These are phyloP conservation scores for Sophora flavescens DNA, from an alignment of 306 rosid species.

Conservation along the genomic window DNA sequence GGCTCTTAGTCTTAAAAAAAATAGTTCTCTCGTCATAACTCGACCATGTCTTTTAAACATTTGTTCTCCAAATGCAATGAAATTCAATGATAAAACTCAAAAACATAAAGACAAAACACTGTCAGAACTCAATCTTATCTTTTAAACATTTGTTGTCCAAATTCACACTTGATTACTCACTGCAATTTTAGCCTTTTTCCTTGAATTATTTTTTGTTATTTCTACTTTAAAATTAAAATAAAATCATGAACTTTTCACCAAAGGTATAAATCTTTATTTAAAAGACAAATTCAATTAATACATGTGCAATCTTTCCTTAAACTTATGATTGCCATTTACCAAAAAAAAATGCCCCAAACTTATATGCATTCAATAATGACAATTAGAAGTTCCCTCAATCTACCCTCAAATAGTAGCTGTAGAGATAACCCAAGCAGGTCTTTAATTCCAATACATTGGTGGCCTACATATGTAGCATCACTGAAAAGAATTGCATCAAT, in stretches of 20 bases:
- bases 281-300: too few relatives aligned
- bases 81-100: too few relatives aligned
- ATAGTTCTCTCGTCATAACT: too few relatives aligned
- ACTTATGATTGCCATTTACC: neutral
- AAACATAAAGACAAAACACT: too few relatives aligned
- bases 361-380: neutral
- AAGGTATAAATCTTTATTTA: neutral
- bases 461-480: slow-evolving; percentile 21
- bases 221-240: neutral
- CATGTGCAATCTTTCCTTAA: slow-evolving; percentile 1
- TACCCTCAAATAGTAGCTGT: slow-evolving; percentile 11
- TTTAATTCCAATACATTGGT: slow-evolving; percentile 13
- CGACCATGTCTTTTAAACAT: too few relatives aligned
- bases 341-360: neutral
- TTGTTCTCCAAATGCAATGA: too few relatives aligned
- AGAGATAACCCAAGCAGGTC: slow-evolving; percentile 13
- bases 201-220: too few relatives aligned
- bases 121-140: too few relatives aligned
- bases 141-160: too few relatives aligned
- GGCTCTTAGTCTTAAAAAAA: too few relatives aligned
- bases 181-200: too few relatives aligned
- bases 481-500: neutral
- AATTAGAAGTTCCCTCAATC: neutral
- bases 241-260: neutral
- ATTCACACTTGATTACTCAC: too few relatives aligned